Percentiles rank a stretch among this genome's conserved stretches.
Evolutionary conservation across 2,329 filamentous ascomycete species (phyloP).

Genomic region (Paraconiothyrium brasiliense): DNA sequence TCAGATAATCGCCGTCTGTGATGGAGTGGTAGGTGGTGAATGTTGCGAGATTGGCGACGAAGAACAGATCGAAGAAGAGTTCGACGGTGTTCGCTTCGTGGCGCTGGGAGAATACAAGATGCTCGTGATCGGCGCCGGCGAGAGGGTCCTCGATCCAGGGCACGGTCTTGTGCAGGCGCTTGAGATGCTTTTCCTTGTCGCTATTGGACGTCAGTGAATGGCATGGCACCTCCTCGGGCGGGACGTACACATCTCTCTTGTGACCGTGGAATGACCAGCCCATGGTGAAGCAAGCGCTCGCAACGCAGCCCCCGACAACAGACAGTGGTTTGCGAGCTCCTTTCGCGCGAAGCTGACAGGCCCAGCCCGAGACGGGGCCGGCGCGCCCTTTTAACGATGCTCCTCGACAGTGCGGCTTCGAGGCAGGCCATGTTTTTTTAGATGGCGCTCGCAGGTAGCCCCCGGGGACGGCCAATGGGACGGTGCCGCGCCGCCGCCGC

Average conservation of each 20-base stretch:
- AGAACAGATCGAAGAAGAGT: slow-evolving; percentile 49
- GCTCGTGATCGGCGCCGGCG: slow-evolving; percentile 46
- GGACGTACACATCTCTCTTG: slow-evolving; percentile 41
- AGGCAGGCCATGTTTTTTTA: slow-evolving; percentile 12
- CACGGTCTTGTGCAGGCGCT: slow-evolving; percentile 44
- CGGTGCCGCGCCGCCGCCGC: not conserved
- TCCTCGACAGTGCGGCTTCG: not conserved
- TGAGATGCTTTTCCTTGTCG: slow-evolving; percentile 49
- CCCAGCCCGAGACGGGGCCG: not conserved
- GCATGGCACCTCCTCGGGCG: not conserved
- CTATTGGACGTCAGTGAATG: slow-evolving; percentile 27
- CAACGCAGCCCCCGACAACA: not conserved
- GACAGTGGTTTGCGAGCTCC: not conserved
- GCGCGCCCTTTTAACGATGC: slow-evolving; percentile 11
- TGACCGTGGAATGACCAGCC: slow-evolving; percentile 43
- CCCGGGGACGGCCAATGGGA: slow-evolving; percentile 10
- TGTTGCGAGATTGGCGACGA: slow-evolving; percentile 50
- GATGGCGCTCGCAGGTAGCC: not conserved
- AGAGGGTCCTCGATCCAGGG: slow-evolving; percentile 49
- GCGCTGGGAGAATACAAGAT: slow-evolving; percentile 49
- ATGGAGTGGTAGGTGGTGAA: slow-evolving; percentile 52
- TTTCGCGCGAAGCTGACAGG: not conserved
- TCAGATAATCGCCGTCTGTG: slow-evolving; percentile 43
- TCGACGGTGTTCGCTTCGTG: slow-evolving; percentile 52
- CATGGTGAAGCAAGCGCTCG: slow-evolving; percentile 27